Base-by-base conservation (phyloP, 1,139 yeast species). In the Pichia sp. region DNA sequence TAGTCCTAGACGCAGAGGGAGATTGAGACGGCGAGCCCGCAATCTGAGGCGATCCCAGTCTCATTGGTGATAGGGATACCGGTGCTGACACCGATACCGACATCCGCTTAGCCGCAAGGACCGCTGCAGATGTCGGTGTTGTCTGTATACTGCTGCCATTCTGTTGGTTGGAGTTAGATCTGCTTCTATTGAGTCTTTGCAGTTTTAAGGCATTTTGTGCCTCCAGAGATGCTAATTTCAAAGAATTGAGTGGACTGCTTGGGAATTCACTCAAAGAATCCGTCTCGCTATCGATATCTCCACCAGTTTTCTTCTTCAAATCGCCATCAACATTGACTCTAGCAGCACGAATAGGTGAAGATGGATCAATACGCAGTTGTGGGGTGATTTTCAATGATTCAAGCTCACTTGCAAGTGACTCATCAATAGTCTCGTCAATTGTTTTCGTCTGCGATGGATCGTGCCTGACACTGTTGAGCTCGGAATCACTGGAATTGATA, bases 191-290 rank as follows among this genome's bases (percentile, higher is more conserved):
- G 3, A 35, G 35, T 15, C 32, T 31, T 23, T 38, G 35, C 6
- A 34, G 31, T 31, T 47, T 43, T 18, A 48, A 22, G 9, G 46
- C 39, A 28, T 39, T 37, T n/a, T 44, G 45, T 3, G 41, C 43
- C 9, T 42, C 48, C 15, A 40, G 22, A 11, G 51, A 43, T 13
- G 39, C 22, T 22, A 36, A 38, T 23, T 47, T 45, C 25, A 54
- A 33, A 9, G 59, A 55, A 32, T 53, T 53, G 20, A 53, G 39
- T n/a, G 58, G 57, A 35, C 56, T 52, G 4, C 44, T 18, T 44
- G 56, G 33, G 39, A 42, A 32, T 29, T 32, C 37, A 18, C 24
- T 30, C 7, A 30, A 20, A 13, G 30, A 23, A 4, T 20, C 24
- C 11, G 30, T 5, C 5, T n/a, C n/a, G n/a, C 16, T 25, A 5